Evolutionary conservation across 2,329 filamentous ascomycete genomes (phyloP).

Genomic region (Phyllosticta paracitricarpa): DNA sequence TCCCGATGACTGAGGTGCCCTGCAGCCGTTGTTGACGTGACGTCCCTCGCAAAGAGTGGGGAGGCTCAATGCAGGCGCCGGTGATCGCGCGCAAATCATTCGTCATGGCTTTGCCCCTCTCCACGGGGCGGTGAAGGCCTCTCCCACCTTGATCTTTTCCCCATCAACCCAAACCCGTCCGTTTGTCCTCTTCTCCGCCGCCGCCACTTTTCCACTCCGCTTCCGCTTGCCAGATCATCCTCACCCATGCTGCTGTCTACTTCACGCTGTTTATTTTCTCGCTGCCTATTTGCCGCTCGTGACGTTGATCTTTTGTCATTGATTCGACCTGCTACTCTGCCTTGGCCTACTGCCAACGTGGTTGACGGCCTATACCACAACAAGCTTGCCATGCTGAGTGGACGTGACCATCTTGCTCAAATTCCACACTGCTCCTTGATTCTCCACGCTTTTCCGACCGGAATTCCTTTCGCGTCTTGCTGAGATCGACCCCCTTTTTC

Average conservation of each 20-base stretch:
- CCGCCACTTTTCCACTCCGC: neutral
- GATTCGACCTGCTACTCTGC: conserved; percentile 5
- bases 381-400: neutral
- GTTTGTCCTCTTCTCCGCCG: neutral
- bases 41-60: neutral
- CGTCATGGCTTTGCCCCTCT: neutral
- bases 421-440: neutral
- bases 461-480: neutral
- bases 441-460: neutral
- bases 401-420: neutral
- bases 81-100: conserved; percentile 10
- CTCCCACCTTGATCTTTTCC: neutral
- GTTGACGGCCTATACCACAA: conserved; percentile 9
- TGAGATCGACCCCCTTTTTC: neutral
- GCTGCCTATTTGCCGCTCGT: neutral
- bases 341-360: neutral
- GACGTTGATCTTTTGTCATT: neutral
- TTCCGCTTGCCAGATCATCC: neutral
- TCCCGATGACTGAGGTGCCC: neutral
- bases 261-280: no score
- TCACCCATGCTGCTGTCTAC: neutral
- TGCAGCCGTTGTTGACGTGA: conserved; percentile 1
- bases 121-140: conserved; percentile 7
- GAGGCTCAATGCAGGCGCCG: conserved; percentile 6
- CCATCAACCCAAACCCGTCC: conserved; percentile 4